Percentiles rank a stretch among this genome's conserved stretches.
These are phyloP conservation scores for Anisodus acutangulus DNA, from an alignment of 257 asterid species.

Conservation along the genomic window DNA sequence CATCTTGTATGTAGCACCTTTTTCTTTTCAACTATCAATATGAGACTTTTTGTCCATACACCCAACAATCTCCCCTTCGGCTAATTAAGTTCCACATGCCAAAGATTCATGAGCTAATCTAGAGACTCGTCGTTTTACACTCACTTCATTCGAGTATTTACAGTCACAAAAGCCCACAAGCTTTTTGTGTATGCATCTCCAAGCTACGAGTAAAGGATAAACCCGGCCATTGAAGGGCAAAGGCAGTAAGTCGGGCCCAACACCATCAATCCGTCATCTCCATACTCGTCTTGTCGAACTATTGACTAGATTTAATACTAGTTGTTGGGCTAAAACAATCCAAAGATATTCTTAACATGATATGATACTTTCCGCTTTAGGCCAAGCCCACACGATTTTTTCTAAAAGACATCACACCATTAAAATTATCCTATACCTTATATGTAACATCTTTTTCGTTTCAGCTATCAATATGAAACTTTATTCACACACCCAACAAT, in stretches of 20 bases:
- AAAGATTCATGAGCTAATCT: neutral
- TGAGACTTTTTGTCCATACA: too few species aligned
- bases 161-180: neutral
- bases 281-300: neutral
- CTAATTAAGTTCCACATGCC: neutral
- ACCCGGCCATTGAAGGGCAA: neutral
- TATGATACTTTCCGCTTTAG: neutral
- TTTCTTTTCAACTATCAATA: too few species aligned
- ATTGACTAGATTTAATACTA: neutral
- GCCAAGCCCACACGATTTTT: neutral
- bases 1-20: too few species aligned
- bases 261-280: rapidly evolving
- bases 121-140: neutral
- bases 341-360: neutral
- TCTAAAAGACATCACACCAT: neutral
- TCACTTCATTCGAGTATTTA: neutral
- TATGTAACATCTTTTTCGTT: neutral
- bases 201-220: neutral
- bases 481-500: neutral
- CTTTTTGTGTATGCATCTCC: neutral
- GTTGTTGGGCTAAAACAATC: neutral
- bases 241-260: neutral
- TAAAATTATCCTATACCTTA: neutral
- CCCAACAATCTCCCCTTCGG: too few species aligned
- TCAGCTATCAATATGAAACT: neutral